Base-by-base conservation (phyloP, 176 grass and related monocot genomes). In the Paspalum notatum region DNA sequence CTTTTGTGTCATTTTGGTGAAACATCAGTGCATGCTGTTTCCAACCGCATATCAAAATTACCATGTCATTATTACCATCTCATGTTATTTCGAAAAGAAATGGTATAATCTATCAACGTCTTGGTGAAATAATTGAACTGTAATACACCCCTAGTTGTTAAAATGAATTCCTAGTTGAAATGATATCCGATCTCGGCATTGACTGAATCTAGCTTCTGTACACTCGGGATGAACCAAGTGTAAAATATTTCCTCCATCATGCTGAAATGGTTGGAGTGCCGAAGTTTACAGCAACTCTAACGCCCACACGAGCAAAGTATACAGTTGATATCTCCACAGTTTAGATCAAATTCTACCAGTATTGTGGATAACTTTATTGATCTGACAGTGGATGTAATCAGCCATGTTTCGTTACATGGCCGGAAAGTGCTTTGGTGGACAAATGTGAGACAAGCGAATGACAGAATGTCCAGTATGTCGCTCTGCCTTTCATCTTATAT, bases 261-360 rank as follows among this genome's bases (percentile, higher is more conserved):
- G 15, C 53, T 25, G 16, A 38, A 84, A 54, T 45, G 73, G 49
- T 17, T 62, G 55, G 3, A 71, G 75, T 38, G 75, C 22, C 62
- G 39, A 76, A 76, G 17, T 62, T 53, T 37, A 26, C 17, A 39
- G 11, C 51, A 51, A 59, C 18, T 66, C 18, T 15, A 63, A 32
- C 11, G 2, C 1, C 37, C 18, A 54, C 32, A 7, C 15, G 5
- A 60, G 43, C 27, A 14, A 39, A 66, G 44, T 55, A 44, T 75
- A 67, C 11, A 76, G n/a, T 5, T 48, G 47, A 62, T 21, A 22
- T 10, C 1, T 53, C 61, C 65, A 64, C 56, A 48, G 11, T 12
- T 88, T 20, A 17, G 26, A 12, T 72, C 41, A 66, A 57, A 21
- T 47, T 12, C 65, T 75, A 74, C 8, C 10, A 13, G 78, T 81